Evolutionary conservation across 1,284 basidiomycete species (phyloP), one percentile per base, ranked within the genome.

Genomic region (Sutorius eximius): DNA sequence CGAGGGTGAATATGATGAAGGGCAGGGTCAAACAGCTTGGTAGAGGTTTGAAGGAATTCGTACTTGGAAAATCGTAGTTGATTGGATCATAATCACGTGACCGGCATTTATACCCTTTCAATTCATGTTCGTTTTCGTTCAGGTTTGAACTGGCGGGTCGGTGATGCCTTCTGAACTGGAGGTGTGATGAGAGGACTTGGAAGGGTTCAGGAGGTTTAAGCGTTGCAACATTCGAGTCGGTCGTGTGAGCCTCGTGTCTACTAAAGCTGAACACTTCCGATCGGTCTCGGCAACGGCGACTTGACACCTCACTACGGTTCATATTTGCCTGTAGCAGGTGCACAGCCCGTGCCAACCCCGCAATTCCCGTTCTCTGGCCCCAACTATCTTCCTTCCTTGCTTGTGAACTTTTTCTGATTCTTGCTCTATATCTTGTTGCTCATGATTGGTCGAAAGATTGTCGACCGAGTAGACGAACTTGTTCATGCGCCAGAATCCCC

Each of bases 1-100:
- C 43, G 10, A 72, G 33, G 51, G 40, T 58, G 45, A 60, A 61
- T 7, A 44, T 76, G 62, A 45, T 75, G 61, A 73, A 68, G 59
- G 57, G 59, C 32, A 71, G 62, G 55, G 73, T 82, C 52, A 76
- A 68, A 70, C 79, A 70, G 59, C 58, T 81, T 32, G 68, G 75
- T 30, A 74, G 68, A 62, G 75, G 75, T 27, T 57, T 80, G 59
- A 77, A 72, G 61, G 73, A 76, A 33, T 67, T 79, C 38, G 64
- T 80, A 15, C 62, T 71, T 18, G 58, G 71, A 32, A 62, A 59
- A 37, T 55, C 59, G 38, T 36, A 15, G 38, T 20, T 37, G 30
- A 29, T 13, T 37, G 30, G 2, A 22, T 42, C 24, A 20, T 27
- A 15, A 48, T 49, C 60, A 62, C 58, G 58, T 62, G 57, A 57